Evolutionary conservation across 176 grass and related monocot species (phyloP), one percentile per base, ranked within the genome.

Genomic region (Hsuehochloa calcarea): DNA sequence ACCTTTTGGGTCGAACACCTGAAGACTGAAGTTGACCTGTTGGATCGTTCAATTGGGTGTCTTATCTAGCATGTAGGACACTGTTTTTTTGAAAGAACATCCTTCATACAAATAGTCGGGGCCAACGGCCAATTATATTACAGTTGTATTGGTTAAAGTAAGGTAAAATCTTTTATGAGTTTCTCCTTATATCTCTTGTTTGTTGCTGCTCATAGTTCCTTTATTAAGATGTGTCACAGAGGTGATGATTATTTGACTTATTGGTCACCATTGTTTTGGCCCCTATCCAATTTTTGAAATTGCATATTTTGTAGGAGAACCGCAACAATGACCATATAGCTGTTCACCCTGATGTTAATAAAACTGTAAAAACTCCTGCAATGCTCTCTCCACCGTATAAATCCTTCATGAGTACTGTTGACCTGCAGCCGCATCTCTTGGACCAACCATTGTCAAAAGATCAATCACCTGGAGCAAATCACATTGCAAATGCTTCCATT

Each of bases 271-370:
- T 84, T 68, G 6, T 31, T 65, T 71, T 26, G 38, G 35, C 29
- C 9, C 70, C 81, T 77, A 85, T 85, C 31, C 64, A 27, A 54
- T 71, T 68, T 37, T 52, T 68, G 70, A 4, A 75, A 64, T 81
- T 81, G 19, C 58, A 58, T 71, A 58, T 82, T 50, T 85, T 80
- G 77, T 73, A 94, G 79, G 82, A 79, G 68, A 87, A 81, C 19
- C 58, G 71, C 41, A 80, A 67, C 5, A 22, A 82, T 82, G 71
- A 41, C 47, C 62, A 47, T 60, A 68, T 66, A 71, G 46, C 50
- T 61, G 61, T 40, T 76, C 62, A 77, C 20, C 68, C 79, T 72
- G 44, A 80, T 59, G 45, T 59, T 43, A 58, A 66, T 72, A 71
- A 40, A 75, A 47, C 25, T 49, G 46, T 47, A 85, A 59, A 83